Base-by-base conservation (phyloP, 2,329 filamentous ascomycete species). In the Claviceps quebecensis region DNA sequence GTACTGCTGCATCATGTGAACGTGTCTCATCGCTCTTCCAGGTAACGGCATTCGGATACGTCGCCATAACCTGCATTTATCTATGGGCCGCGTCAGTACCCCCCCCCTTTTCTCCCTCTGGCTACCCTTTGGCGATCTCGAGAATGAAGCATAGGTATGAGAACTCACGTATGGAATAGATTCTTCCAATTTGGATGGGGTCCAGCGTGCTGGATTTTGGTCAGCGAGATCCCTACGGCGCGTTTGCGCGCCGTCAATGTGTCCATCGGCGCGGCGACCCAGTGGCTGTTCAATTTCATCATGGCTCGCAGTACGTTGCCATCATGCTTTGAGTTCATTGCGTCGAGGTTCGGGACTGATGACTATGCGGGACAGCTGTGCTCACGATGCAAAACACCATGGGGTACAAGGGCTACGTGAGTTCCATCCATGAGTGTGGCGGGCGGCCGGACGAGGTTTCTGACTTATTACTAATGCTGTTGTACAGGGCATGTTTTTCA, bases 271-370 rank as follows among this genome's bases (percentile, higher is more conserved):
- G 82, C 83, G 0, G 80, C 78, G 1, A 84, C 80, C 0, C 82
- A 87, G 59, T 86, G 83, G 83, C 65, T 87, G 4, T 86, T 87
- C 65, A 87, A 87, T 61, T 84, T 87, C 54, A 76, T 86, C 9
- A 80, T 87, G 52, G 83, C 83, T 1, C 70, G 80, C 52, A 80
- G 63, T 66, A 56, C 58, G 63, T 59, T 26, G 11, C 26, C 22
- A 16, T 17, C 29, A 37, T 9, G 11, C 29, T 44, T 26, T 26
- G 5, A 9, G 13, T 44, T 26, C 2, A 4, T 34, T 34, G 29
- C 29, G 9, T 34, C 41, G 34, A 23, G 34, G 17, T 34, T 23
- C 6, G 45, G 11, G 23, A 26, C 43, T 45, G 17, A 23, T 5
- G 38, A 3, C 13, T 39, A 4, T 29, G 29, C 22, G 19, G n/a